Conservation (phyloP, 306 rosid genomes). For the Cicer yamashitae region DNA sequence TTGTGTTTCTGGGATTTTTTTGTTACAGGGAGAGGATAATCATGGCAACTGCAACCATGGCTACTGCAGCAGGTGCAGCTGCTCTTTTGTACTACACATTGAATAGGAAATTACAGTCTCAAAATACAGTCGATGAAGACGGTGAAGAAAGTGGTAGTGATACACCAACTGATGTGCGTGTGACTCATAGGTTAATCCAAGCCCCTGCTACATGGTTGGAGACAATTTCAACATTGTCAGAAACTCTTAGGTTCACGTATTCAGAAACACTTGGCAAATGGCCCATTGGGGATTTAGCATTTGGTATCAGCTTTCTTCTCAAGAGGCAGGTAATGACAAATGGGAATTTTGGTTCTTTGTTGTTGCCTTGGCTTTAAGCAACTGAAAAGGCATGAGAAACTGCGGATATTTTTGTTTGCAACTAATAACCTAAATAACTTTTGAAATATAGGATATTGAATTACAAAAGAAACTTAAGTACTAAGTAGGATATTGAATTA, state of each 20-base stretch:
- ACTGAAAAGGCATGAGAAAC: neutral
- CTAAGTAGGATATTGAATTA: no score
- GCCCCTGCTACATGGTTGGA: slow-evolving; percentile 98
- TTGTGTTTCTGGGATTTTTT: neutral
- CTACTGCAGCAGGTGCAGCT: slow-evolving; percentile 98
- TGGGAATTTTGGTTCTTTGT: slow-evolving; percentile 36
- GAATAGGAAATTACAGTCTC: slow-evolving; percentile 67
- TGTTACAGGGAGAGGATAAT: slow-evolving; percentile 53
- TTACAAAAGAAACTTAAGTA: neutral
- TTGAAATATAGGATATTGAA: slow-evolving; percentile 11
- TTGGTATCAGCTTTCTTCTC: slow-evolving; percentile 88
- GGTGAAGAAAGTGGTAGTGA: slow-evolving; percentile 54
- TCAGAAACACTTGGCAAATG: slow-evolving; percentile 98
- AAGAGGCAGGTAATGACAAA: slow-evolving; percentile 78
- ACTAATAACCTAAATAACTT: neutral
- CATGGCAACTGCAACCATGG: slow-evolving; percentile 99
- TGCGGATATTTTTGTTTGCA: slow-evolving; percentile 16
- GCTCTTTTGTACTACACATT: slow-evolving; percentile 88
- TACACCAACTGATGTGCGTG: slow-evolving; percentile 54
- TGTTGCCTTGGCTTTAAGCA: neutral
- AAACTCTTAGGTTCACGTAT: slow-evolving; percentile 90
- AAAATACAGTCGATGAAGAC: slow-evolving; percentile 41
- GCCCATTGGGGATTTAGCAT: slow-evolving; percentile 98
- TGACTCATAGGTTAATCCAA: slow-evolving; percentile 77
- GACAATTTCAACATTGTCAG: slow-evolving; percentile 86